Base-by-base conservation (phyloP, 2,329 filamentous ascomycete species). In the Chalara sp. region DNA sequence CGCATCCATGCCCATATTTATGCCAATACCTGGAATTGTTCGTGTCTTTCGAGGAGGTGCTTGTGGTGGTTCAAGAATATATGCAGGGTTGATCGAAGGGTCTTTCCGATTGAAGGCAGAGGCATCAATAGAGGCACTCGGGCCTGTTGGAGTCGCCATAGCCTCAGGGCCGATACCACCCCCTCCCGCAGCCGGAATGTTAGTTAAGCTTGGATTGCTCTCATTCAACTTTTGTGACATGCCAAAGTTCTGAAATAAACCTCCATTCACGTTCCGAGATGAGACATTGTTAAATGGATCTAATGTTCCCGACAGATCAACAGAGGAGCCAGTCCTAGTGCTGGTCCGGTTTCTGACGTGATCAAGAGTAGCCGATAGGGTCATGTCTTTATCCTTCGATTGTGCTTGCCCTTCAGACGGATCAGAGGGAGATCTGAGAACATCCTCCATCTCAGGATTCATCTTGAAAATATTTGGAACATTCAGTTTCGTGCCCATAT, bases 401-500 rank as follows among this genome's bases (percentile, higher is more conserved):
- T 65, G 48, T 46, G 44, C 37, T 10, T 60, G 57, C 28, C 12
- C 47, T 32, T 58, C 55, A 5, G 63, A 57, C 49, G 51, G 58
- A 29, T 47, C 44, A 57, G 47, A 60, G 35, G 8, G 8, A 35
- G 62, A 56, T 55, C 63, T 67, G 42, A 81, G 67, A 46, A 76
- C 67, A 30, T 72, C 70, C 49, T 79, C 68, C 68, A 87, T 76
- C 56, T 87, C 83, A 28, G 78, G 71, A 12, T 79, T 89, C 60
- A 86, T 72, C 65, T 84, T 89, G 72, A 96, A 99, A 55, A 96
- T 87, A 62, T 95, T 96, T 30, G 84, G 79, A 7, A 93, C 83
- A 50, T 87, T 83, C 49, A 97, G 78, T 58, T 83, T 84, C 43
- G 89, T 85, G 4, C 89, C 88, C 83, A 81, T 88, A 64, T 96